phyloP scores from a whole-genome alignment of 805 yeast genomes.

The Spencermartinsiella europaea region DNA sequence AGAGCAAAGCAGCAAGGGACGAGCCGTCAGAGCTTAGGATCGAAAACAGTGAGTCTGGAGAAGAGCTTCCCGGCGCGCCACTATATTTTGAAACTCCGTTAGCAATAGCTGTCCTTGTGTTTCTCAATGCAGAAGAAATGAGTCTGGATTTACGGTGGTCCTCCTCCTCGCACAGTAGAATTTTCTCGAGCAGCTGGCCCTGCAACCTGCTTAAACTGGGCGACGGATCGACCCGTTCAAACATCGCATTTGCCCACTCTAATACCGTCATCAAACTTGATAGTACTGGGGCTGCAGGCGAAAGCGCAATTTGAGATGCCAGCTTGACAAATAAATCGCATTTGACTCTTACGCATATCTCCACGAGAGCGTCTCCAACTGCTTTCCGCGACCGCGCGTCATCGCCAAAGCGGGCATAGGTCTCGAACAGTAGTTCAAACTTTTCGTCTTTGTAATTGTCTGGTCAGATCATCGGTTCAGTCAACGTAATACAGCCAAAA shows the following conservation, averaged over 20 bases:
- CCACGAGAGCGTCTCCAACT: conserved; percentile 38
- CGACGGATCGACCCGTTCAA: conserved; percentile 12
- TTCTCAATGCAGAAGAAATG: conserved; percentile 21
- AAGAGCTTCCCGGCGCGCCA: background rate
- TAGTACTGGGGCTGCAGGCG: conserved; percentile 33
- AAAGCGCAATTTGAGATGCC: conserved; percentile 18
- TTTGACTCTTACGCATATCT: conserved; percentile 20
- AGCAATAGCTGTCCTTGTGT: conserved; percentile 26
- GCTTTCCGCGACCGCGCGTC: conserved; percentile 45
- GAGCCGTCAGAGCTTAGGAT: background rate
- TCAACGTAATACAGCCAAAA: no score
- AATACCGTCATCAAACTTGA: conserved; percentile 52
- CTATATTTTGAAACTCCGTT: background rate
- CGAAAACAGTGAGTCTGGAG: background rate
- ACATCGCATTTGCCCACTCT: conserved; percentile 48
- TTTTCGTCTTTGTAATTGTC: background rate
- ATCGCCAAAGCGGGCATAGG: conserved; percentile 44
- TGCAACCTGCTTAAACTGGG: conserved; percentile 23
- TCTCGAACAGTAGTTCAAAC: conserved; percentile 37
- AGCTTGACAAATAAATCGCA: background rate
- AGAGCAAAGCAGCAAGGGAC: conserved; percentile 28
- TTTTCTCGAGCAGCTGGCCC: conserved; percentile 39
- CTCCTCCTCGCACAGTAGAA: conserved; percentile 23
- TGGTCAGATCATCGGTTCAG: background rate
- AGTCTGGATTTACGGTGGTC: conserved; percentile 22